Evolutionary conservation across 176 grass and related monocot species (phyloP), one percentile per base, ranked within the genome.

Genomic region (Carex kokanica): DNA sequence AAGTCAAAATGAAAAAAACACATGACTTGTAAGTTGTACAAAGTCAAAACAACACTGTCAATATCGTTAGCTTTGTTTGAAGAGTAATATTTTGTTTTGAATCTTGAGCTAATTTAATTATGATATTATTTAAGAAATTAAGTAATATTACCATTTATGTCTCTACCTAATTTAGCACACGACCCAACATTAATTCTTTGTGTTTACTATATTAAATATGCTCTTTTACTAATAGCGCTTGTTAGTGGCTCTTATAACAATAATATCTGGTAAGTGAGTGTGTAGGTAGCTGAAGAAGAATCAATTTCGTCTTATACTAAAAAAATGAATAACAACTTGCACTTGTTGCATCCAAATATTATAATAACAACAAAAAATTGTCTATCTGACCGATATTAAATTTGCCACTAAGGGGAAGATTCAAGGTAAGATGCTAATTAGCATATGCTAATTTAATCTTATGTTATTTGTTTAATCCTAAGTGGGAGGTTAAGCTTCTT

Each of bases 381-480:
- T n/a, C n/a, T n/a, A n/a, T n/a, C n/a, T n/a, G n/a, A n/a, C n/a
- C n/a, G n/a, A n/a, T n/a, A n/a, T n/a, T n/a, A n/a, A n/a, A n/a
- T n/a, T n/a, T n/a, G n/a, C n/a, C n/a, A n/a, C n/a, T 24, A 49
- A 73, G n/a, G 36, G n/a, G n/a, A 73, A 77, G 72, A 55, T 55
- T 54, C 49, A 14, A 31, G 8, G 8, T 24, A 23, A 55, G 23
- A 49, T 74, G 20, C 10, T 55, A 55, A 77, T 55, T 73, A 49
- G 41, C 69, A 73, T 70, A 70, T 73, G 69, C 69, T 75, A 43
- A 62, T 62, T 40, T 78, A 45, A 31, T 60, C 58, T 41, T 81
- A 63, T 21, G n/a, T 80, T 80, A 80, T 55, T 75, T 60, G 29
- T 25, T 80, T 80, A 23, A 62, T 14, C 56, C 78, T 80, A 18